Base-by-base conservation (phyloP, 371 early-diverging fungal genomes). In the Actinomortierella wolfii region DNA sequence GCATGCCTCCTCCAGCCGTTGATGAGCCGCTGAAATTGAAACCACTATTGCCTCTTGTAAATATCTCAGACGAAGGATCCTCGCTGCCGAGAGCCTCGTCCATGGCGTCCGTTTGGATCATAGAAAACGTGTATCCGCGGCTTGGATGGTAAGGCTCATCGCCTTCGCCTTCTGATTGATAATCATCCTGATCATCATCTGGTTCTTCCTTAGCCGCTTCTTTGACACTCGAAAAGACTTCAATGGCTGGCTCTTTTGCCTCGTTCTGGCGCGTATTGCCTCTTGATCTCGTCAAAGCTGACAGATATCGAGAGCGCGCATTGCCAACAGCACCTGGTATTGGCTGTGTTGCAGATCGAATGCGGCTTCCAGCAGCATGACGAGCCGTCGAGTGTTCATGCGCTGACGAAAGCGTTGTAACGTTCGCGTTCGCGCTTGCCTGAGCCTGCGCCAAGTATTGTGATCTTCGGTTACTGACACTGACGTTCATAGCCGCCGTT, bases 31-130 rank as follows among this genome's bases (percentile, higher is more conserved):
- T 34, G 34, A 34, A 11, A 11, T 34, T 34, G 11, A 34, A 6
- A 11, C 34, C 34, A 11, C 34, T 34, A 34, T 34, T 34, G 34
- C 34, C 34, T 34, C 34, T 60, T 2, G 40, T 56, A 3, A 56
- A 47, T 61, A 76, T 67, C 34, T 76, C 71, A 43, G 75, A 67
- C 17, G 73, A 63, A 1, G 77, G 74, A 7, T 79, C 64, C 53
- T 82, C 86, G 28, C 79, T 81, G 15, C 85, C 83, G 13, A 85
- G 57, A 0, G 83, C 82, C 57, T 85, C 86, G 26, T 88, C 86
- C 63, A 83, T 86, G 49, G 84, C 86, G 52, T 88, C 88, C 0
- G 83, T 85, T 40, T 76, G 67, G n/a, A 79, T 80, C 43, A 88
- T 46, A 9, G 84, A 85, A 54, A 88, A 84, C 0, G 79, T 81